Conservation (phyloP, 768 basidiomycete genomes). For the Boletus barrowsii region DNA sequence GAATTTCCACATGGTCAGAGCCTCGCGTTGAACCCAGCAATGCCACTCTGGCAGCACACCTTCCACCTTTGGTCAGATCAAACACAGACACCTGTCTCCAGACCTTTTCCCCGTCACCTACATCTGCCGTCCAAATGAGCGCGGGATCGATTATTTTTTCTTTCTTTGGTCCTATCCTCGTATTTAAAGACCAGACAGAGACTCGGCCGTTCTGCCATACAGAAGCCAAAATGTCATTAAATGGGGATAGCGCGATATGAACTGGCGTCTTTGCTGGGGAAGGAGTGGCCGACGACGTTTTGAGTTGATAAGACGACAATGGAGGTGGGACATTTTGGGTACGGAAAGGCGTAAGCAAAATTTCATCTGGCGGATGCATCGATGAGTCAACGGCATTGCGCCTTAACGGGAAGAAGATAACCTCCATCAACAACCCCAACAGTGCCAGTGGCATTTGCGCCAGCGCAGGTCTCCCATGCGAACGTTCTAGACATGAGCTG, state of each 20-base stretch:
- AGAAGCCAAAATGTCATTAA: slow-evolving; percentile 56
- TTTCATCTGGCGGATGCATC: slow-evolving; percentile 45
- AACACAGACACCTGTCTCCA: slow-evolving; percentile 33
- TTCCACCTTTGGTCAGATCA: background rate
- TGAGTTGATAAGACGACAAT: slow-evolving; percentile 69
- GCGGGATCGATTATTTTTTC: slow-evolving; percentile 59
- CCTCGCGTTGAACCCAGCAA: slow-evolving; percentile 39
- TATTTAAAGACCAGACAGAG: slow-evolving; percentile 69
- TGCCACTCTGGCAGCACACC: slow-evolving; percentile 22
- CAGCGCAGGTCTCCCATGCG: slow-evolving; percentile 75
- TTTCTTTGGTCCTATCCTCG: slow-evolving; percentile 54
- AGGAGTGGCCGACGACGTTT: slow-evolving; percentile 19
- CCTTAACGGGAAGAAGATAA: slow-evolving; percentile 36
- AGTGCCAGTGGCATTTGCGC: slow-evolving; percentile 77
- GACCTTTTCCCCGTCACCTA: slow-evolving; percentile 8
- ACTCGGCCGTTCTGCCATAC: slow-evolving; percentile 70
- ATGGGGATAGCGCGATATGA: slow-evolving; percentile 60
- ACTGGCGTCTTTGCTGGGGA: slow-evolving; percentile 43
- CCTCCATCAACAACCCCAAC: slow-evolving; percentile 90
- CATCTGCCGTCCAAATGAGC: slow-evolving; percentile 33
- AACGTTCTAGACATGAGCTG: slow-evolving; percentile 60
- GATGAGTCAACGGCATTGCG: background rate
- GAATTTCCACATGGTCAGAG: slow-evolving; percentile 34
- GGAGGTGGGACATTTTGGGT: slow-evolving; percentile 98
- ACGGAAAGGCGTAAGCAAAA: slow-evolving; percentile 90